Base-by-base conservation (phyloP, 176 grass and related monocot genomes). In the Pontederia paniculata region DNA sequence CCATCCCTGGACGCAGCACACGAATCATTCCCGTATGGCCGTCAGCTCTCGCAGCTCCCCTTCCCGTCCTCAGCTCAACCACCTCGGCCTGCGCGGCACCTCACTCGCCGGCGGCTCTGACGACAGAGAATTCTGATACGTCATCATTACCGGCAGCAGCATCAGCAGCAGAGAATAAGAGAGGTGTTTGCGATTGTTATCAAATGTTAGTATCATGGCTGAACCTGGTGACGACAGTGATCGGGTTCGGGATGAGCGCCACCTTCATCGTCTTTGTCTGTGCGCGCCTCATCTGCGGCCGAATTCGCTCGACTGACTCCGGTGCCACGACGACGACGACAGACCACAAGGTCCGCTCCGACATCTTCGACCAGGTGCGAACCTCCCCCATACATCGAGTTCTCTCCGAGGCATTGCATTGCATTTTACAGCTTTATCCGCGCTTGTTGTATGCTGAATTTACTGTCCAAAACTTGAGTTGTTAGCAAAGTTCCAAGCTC, bases 181-280 rank as follows among this genome's bases (percentile, higher is more conserved):
- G 42, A 23, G 3, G 17, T 2, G 17, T 2, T 4, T 17, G 21
- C 31, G 43, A 13, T 15, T 21, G 42, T 7, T 1, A 23, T 23
- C 13, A 20, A 75, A 96, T 90, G 91, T 73, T 87, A 53, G 86
- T 77, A 13, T 90, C 82, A 55, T 82, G 86, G 52, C 71, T 97
- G 77, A 90, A 97, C 75, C 82, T 97, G 53, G 91, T 90, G 48
- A 87, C 91, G 66, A 90, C 91, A 55, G 83, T 97, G 71, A 90
- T 97, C 62, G 86, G 91, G 53, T 97, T 97, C 66, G 83, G 86
- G 47, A 97, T 97, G 86, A 97, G 86, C 74, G 79, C 86, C 73
- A 86, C 83, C 65, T 97, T 97, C 83, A 81, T 97, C 74, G 80
- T 90, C 67, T 90, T 97, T 73, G 79, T 97, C 28, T 97, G 91